Conservation (phyloP, 2,329 filamentous ascomycete species). For the Zasmidium cellare region DNA sequence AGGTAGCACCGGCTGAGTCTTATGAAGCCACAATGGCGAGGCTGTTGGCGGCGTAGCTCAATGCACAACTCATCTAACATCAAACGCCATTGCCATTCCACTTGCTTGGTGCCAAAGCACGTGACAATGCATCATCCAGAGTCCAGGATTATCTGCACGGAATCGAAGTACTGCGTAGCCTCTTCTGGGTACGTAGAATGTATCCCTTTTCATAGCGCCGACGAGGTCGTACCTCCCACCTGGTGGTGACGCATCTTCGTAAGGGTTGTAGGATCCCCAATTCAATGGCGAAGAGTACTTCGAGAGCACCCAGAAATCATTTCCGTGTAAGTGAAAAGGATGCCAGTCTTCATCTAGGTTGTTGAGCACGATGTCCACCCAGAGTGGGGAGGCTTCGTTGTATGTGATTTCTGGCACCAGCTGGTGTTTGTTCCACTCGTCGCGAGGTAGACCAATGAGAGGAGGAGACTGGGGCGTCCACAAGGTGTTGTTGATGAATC, state of each 20-base stretch:
- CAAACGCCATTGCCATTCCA: conserved; percentile 25
- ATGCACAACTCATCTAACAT: conserved; percentile 3
- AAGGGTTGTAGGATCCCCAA: conserved; percentile 28
- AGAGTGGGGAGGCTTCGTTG: conserved; percentile 26
- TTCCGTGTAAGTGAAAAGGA: conserved; percentile 49
- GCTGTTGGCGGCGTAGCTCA: not conserved
- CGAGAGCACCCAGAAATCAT: conserved; percentile 31
- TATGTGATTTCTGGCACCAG: conserved; percentile 37
- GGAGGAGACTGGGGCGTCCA: conserved; percentile 41
- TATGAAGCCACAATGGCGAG: conserved; percentile 15
- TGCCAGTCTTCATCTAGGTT: conserved; percentile 53
- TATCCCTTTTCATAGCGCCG: conserved; percentile 35
- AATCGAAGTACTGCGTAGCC: conserved; percentile 41
- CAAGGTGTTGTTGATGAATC: conserved; percentile 51
- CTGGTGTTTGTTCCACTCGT: conserved; percentile 46
- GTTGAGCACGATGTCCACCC: conserved; percentile 53
- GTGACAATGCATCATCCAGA: conserved; percentile 44
- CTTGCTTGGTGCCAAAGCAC: conserved; percentile 35
- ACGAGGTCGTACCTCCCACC: conserved; percentile 23
- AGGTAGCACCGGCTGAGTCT: conserved; percentile 12
- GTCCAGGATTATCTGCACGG: conserved; percentile 37
- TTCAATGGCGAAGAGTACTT: conserved; percentile 23
- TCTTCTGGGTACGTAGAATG: conserved; percentile 35
- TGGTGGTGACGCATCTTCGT: conserved; percentile 21
- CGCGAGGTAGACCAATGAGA: conserved; percentile 37